These are phyloP conservation scores for Lasiodiplodia sp. DNA, from an alignment of 2,329 filamentous ascomycete species.

Conservation along the genomic window DNA sequence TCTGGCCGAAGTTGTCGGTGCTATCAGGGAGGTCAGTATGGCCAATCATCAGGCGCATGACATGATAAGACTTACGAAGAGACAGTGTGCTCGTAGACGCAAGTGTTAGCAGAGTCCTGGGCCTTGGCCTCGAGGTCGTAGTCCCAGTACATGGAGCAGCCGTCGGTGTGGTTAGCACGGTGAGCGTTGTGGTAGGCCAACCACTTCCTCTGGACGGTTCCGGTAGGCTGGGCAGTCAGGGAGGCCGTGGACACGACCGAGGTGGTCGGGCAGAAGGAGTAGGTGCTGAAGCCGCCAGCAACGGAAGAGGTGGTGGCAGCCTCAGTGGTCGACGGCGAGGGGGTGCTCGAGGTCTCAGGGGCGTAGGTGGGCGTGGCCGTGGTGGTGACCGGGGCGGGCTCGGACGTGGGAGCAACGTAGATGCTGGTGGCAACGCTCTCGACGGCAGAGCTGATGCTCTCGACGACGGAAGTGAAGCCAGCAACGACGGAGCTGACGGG, in stretches of 20 bases:
- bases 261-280: conserved; percentile 30
- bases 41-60: background rate
- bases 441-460: background rate
- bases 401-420: conserved; percentile 2
- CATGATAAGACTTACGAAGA: background rate
- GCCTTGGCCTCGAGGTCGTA: conserved; percentile 70
- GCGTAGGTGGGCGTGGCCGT: background rate
- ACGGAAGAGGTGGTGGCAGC: conserved; percentile 10
- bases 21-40: conserved; percentile 42
- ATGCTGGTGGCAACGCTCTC: background rate
- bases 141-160: conserved; percentile 70
- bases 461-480: background rate
- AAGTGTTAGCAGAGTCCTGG: conserved; percentile 67
- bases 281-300: conserved; percentile 33
- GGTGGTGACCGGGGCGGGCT: background rate
- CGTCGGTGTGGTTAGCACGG: conserved; percentile 78
- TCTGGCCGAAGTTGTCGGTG: conserved; percentile 78
- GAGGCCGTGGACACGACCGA: background rate
- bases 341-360: background rate
- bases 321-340: background rate
- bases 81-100: conserved; percentile 70
- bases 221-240: conserved; percentile 24
- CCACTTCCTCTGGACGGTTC: conserved; percentile 42
- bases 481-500: background rate
- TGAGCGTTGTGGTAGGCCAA: conserved; percentile 85